Evolutionary conservation across 2,329 filamentous ascomycete species (phyloP).

Genomic region (Cladophialophora yegresii): DNA sequence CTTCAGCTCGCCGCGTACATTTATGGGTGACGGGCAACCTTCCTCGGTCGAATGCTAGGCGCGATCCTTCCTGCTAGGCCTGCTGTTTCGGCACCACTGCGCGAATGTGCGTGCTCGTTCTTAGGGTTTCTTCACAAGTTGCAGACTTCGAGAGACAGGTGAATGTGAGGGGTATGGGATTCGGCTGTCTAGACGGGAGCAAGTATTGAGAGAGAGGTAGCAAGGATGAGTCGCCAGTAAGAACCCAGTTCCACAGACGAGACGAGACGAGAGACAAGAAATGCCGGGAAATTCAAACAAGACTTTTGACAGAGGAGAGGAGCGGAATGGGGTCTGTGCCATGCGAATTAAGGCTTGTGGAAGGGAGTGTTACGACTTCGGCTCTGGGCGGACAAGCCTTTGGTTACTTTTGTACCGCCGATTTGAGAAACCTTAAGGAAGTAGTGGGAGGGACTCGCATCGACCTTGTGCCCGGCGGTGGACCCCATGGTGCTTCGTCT

Average conservation of each 20-base stretch:
- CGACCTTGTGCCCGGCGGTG: background rate
- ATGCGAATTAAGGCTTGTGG: background rate
- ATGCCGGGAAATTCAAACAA: constrained; percentile 13
- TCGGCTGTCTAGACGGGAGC: background rate
- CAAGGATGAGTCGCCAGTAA: background rate
- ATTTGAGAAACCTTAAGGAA: constrained; percentile 1
- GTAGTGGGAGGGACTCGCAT: background rate
- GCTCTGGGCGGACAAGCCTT: constrained; percentile 4
- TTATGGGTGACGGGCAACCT: background rate
- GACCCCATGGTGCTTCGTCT: background rate
- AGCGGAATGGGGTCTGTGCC: constrained; percentile 2
- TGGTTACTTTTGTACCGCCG: background rate
- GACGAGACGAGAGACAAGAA: constrained; percentile 13
- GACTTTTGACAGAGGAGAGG: constrained; percentile 13
- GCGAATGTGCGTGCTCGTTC: background rate
- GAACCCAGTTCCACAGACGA: background rate
- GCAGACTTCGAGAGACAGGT: background rate
- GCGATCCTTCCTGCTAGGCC: background rate
- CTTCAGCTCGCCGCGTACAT: constrained; percentile 28
- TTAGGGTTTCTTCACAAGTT: background rate
- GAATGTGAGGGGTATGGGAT: background rate
- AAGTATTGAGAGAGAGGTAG: background rate
- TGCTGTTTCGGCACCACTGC: background rate
- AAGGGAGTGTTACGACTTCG: constrained; percentile 2
- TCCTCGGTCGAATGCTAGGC: background rate